A percentile compares a stretch with the other conserved stretches of the same genome.
phyloP scores from a whole-genome alignment of 208 protist genomes.

The Trypanosoma grayi region DNA sequence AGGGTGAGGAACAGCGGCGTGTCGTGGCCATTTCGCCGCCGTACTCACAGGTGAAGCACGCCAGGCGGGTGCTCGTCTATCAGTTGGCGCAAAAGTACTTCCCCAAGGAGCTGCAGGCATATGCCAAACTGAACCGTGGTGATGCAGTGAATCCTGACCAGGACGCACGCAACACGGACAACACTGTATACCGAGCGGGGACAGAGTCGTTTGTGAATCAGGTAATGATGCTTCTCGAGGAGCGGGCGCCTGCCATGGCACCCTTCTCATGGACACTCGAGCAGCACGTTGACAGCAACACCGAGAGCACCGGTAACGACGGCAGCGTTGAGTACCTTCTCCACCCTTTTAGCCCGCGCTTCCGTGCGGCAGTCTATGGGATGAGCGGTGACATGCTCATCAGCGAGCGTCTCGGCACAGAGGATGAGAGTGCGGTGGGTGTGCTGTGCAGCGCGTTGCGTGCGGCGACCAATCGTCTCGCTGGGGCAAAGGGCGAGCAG shows the following conservation, averaged over 20 bases:
- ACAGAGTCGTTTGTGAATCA: conserved; percentile 60
- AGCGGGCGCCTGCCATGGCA: conserved; percentile 37
- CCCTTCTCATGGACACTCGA: conserved; percentile 69
- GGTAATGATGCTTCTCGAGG: conserved; percentile 58
- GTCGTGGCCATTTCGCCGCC: conserved; percentile 73
- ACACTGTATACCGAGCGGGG: conserved; percentile 41
- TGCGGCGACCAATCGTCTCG: conserved; percentile 58
- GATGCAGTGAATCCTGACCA: conserved; percentile 57
- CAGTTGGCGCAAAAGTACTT: conserved; percentile 76
- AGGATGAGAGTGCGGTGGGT: conserved; percentile 53
- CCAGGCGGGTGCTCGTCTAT: conserved; percentile 71
- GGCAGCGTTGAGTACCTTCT: conserved; percentile 37
- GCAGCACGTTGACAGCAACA: conserved; percentile 11
- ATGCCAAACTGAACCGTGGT: conserved; percentile 45
- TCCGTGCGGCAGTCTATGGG: conserved; percentile 68
- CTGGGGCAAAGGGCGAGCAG: conserved; percentile 58
- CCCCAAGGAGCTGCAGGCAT: conserved; percentile 67
- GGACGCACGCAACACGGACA: conserved; percentile 27
- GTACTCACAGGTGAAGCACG: conserved; percentile 56
- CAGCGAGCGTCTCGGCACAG: conserved; percentile 42
- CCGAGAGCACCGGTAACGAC: conserved; percentile 25
- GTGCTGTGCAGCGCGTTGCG: conserved; percentile 68
- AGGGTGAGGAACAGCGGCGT: conserved; percentile 57
- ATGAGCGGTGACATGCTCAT: conserved; percentile 71
- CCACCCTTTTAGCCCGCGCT: conserved; percentile 38